Evolutionary conservation across 2,329 filamentous ascomycete genomes (phyloP), one percentile per base, ranked within the genome.

Genomic region (Zopfia rhizophila): DNA sequence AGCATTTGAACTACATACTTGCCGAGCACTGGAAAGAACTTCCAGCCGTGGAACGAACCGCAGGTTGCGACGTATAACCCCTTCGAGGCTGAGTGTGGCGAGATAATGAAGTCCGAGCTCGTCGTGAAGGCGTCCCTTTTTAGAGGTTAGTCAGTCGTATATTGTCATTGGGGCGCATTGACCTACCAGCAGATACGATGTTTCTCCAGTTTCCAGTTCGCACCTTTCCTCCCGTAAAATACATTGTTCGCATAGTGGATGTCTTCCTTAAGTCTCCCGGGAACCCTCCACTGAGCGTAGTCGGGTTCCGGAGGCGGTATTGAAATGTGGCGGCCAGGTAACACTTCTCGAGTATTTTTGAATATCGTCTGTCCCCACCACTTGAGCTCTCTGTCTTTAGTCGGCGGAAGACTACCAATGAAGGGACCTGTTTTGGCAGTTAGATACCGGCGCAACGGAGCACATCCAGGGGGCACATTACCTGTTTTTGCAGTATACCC

Each of bases 161-260:
- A 29, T 17, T 7, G 8, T 41, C 27, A 29, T 10, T 6, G 11
- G 23, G 21, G 5, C 13, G 17, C 5, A 27, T 23, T 11, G 11
- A 40, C 60, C 66, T 66, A 87, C 85, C 85, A 88, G 77, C 85
- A 88, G 47, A 88, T 82, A 5, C 85, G 78, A 60, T 86, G 80
- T 60, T 85, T 82, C 44, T 80, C 79, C 67, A 85, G 78, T 51
- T 81, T 78, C 83, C 82, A 86, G 30, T 70, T 62, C 10, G 74
- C 76, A 22, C 79, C 78, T 14, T 79, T 78, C 36, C 78, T 75
- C 7, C 84, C 85, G 54, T 85, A 87, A 53, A 85, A 86, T 1
- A 82, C 75, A 32, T 78, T 70, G 44, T 80, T 82, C 2, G 82
- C 78, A 31, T 81, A 71, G n/a, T 75, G 63, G 27, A 87, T 82